A percentile compares a stretch with the other conserved stretches of the same genome.
Evolutionary conservation across 768 basidiomycete genomes (phyloP).

Genomic region (Xerocomellus chrysenteron): DNA sequence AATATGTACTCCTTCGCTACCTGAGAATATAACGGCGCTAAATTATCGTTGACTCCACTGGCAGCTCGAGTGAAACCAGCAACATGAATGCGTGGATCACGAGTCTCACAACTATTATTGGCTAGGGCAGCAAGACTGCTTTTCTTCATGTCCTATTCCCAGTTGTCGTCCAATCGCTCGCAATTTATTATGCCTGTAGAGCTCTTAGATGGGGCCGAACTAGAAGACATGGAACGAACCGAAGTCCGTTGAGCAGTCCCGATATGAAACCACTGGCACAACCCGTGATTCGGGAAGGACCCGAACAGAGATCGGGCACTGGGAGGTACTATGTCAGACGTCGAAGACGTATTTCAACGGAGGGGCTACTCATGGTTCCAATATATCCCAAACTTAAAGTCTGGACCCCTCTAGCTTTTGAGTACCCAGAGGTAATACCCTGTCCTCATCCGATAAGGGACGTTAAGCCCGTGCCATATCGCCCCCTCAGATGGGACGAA

Average conservation of each 20-base stretch:
- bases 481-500: slow-evolving; percentile 66
- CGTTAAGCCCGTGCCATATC: slow-evolving; percentile 60
- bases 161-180: slow-evolving; percentile 13
- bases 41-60: too few species aligned
- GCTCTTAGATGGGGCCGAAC: slow-evolving; percentile 8
- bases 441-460: slow-evolving; percentile 39
- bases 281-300: background rate
- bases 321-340: slow-evolving; percentile 25
- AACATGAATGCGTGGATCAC: slow-evolving; percentile 9
- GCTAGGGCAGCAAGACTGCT: background rate
- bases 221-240: background rate
- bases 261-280: background rate
- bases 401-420: slow-evolving; percentile 53
- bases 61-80: too few species aligned
- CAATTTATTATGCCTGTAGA: slow-evolving; percentile 16
- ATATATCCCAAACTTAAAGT: slow-evolving; percentile 32
- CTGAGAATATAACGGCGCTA: too few species aligned
- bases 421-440: slow-evolving; percentile 52
- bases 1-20: too few species aligned
- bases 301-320: slow-evolving; percentile 22
- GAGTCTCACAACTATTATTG: background rate
- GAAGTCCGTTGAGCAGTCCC: background rate
- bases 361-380: background rate
- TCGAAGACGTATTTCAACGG: background rate
- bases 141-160: slow-evolving; percentile 10